These are phyloP conservation scores for Trypanosoma platydactyli DNA, from an alignment of 208 protist species.

Conservation along the genomic window DNA sequence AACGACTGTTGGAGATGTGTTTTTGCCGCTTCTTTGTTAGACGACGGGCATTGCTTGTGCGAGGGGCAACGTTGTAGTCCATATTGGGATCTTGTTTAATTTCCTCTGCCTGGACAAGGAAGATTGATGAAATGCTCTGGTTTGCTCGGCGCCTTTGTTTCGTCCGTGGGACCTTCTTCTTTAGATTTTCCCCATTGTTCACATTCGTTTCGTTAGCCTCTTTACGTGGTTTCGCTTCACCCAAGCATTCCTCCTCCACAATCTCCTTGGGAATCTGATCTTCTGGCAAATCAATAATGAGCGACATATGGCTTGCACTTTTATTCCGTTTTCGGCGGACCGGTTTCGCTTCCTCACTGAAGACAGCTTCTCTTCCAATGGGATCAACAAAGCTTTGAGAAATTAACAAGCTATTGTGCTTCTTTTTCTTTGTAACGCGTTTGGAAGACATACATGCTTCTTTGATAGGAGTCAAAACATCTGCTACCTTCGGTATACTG, in stretches of 20 bases:
- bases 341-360: conserved; percentile 12
- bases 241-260: conserved; percentile 20
- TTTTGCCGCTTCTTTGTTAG: conserved; percentile 32
- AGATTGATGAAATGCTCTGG: conserved; percentile 9
- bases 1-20: conserved; percentile 38
- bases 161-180: background rate
- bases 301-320: background rate
- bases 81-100: background rate
- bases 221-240: background rate
- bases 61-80: background rate
- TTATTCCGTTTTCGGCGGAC: conserved; percentile 7
- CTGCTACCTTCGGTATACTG: conserved; percentile 4
- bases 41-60: conserved; percentile 5
- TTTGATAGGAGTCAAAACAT: background rate
- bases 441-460: background rate
- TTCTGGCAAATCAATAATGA: conserved; percentile 7
- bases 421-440: conserved; percentile 16
- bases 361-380: conserved; percentile 11
- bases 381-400: conserved; percentile 5
- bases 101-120: conserved; percentile 1
- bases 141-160: conserved; percentile 11
- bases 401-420: background rate
- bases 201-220: background rate
- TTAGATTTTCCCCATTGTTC: background rate
- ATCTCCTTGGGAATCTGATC: conserved; percentile 15